phyloP scores from a whole-genome alignment of 768 basidiomycete genomes.

The Dictyophora rubrovolvata region DNA sequence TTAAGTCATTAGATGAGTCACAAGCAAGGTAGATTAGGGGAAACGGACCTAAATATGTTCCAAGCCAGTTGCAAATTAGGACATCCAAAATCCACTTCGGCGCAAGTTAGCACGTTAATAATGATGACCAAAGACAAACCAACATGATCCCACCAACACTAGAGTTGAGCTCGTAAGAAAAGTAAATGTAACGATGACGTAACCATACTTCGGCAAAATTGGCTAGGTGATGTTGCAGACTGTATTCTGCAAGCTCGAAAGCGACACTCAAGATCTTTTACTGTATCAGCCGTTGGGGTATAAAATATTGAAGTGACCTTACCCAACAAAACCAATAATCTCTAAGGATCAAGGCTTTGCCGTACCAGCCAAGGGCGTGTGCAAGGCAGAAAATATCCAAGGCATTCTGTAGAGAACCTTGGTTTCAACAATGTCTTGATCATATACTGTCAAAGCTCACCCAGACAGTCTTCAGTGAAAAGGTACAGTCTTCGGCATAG shows the following conservation, averaged over 20 bases:
- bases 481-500: slow-evolving; percentile 72
- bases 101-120: slow-evolving; percentile 1
- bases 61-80: slow-evolving; percentile 79
- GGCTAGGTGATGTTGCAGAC: slow-evolving; percentile 75
- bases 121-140: slow-evolving; percentile 18
- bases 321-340: slow-evolving; percentile 97
- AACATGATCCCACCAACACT: slow-evolving; percentile 96
- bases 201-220: slow-evolving; percentile 73
- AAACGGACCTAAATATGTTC: slow-evolving; percentile 63
- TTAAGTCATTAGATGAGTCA: slow-evolving; percentile 11
- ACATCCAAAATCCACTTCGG: slow-evolving; percentile 79
- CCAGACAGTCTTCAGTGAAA: slow-evolving; percentile 58
- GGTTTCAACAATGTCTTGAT: neutral
- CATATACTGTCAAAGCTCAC: slow-evolving; percentile 26
- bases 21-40: neutral
- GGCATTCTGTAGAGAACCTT: slow-evolving; percentile 41
- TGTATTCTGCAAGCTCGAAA: slow-evolving; percentile 85
- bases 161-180: slow-evolving; percentile 10
- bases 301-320: slow-evolving; percentile 10
- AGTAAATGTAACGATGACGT: slow-evolving; percentile 14
- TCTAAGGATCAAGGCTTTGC: slow-evolving; percentile 80
- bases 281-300: slow-evolving; percentile 11
- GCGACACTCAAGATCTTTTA: slow-evolving; percentile 73
- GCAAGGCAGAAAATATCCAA: slow-evolving; percentile 83
- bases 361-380: slow-evolving; percentile 82